Conservation (phyloP, 2,329 filamentous ascomycete genomes). For the Hypocrella siamensis region DNA sequence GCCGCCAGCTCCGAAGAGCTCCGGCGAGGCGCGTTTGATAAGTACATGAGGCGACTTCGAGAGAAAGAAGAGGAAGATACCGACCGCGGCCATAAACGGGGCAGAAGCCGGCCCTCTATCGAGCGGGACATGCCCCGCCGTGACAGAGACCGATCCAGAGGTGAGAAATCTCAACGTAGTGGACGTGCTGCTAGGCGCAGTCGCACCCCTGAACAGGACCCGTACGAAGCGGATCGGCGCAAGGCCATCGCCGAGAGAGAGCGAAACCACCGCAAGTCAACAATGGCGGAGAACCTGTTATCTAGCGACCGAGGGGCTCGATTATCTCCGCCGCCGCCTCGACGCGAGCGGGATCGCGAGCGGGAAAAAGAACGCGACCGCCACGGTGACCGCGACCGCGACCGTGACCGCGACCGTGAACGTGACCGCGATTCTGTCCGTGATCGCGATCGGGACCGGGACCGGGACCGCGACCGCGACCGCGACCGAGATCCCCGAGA, state of each 20-base stretch:
- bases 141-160: slow-evolving; percentile 40
- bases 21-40: slow-evolving; percentile 75
- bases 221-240: slow-evolving; percentile 88
- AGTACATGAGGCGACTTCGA: slow-evolving; percentile 75
- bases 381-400: slow-evolving; percentile 16
- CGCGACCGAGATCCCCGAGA: slow-evolving; percentile 22
- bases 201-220: slow-evolving; percentile 80
- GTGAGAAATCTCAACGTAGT: slow-evolving; percentile 48
- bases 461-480: slow-evolving; percentile 19
- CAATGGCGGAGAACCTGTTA: slow-evolving; percentile 48
- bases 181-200: slow-evolving; percentile 48
- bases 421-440: slow-evolving; percentile 16
- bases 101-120: slow-evolving; percentile 36
- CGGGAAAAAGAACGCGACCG: slow-evolving; percentile 25
- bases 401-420: slow-evolving; percentile 17
- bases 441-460: slow-evolving; percentile 18
- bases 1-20: slow-evolving; percentile 70
- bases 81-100: slow-evolving; percentile 47
- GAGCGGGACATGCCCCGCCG: slow-evolving; percentile 43
- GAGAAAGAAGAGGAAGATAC: slow-evolving; percentile 80
- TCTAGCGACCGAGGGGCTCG: slow-evolving; percentile 34
- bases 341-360: slow-evolving; percentile 26
- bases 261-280: slow-evolving; percentile 75
- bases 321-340: slow-evolving; percentile 22
- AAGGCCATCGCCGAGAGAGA: slow-evolving; percentile 90